phyloP scores from a whole-genome alignment of 129 eudicot genomes.

The Glebionis coronaria region DNA sequence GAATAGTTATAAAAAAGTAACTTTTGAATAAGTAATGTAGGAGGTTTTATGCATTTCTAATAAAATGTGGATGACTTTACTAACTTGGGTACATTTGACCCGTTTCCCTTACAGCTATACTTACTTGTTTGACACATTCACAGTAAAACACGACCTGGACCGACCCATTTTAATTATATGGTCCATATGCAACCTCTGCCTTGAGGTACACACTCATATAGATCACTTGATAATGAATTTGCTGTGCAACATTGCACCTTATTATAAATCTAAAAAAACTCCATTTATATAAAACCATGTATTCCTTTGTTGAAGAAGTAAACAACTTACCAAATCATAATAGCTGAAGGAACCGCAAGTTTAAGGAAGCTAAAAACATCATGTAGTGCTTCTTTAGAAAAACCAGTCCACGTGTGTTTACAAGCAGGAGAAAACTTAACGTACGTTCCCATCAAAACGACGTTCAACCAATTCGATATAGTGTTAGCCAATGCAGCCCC shows the following conservation, averaged over 20 bases:
- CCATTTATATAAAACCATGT: background rate
- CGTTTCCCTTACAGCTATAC: too few relatives aligned
- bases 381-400: conserved; percentile 54
- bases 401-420: conserved; percentile 55
- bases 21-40: background rate
- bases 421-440: conserved; percentile 56
- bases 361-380: conserved; percentile 44
- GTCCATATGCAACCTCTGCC: background rate
- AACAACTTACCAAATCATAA: conserved; percentile 64
- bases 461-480: conserved; percentile 60
- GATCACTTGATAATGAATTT: too few relatives aligned
- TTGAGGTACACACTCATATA: too few relatives aligned
- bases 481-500: conserved; percentile 82
- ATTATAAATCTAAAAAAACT: background rate
- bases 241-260: background rate
- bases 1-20: background rate
- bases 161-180: background rate
- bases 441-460: conserved; percentile 46
- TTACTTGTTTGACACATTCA: too few relatives aligned
- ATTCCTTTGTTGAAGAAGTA: background rate
- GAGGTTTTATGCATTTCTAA: background rate
- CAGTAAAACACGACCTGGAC: background rate
- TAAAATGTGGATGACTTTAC: background rate
- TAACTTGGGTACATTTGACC: background rate
- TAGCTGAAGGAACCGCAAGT: conserved; percentile 64